Evolutionary conservation across 192 early-diverging fungal genomes (phyloP), one percentile per base, ranked within the genome.

Genomic region (Podila verticillata): DNA sequence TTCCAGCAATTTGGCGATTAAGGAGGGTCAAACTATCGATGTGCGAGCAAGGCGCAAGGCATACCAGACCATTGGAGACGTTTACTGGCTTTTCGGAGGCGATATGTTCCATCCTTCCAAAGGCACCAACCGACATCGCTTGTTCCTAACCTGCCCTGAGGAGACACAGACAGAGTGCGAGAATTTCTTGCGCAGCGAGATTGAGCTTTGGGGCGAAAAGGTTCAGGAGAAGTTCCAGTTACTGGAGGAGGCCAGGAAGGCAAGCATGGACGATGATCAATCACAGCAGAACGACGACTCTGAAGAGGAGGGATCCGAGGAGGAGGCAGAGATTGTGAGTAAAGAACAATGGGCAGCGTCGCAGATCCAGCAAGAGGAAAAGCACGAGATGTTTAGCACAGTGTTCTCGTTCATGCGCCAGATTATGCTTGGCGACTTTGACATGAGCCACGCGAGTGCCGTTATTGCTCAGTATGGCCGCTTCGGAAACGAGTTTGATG

Each of bases 11-110:
- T 28, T 80, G 20, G 61, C 70, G 12, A 56, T 32, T 7, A 68
- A 63, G 30, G 49, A 72, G 0, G 49, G 15, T 13, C 57, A 48
- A 8, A 57, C 56, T 32, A 54, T 69, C 29, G 70, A 73, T 48
- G 31, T 65, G n/a, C 22, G 70, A 48, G 64, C 77, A 30, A 66
- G 68, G n/a, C 69, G 63, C 20, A 72, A 82, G 78, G 77, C 86
- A 19, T 86, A 84, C 54, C 75, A 81, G 35, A 70, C 74, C 12
- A 36, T 87, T 47, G 83, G 85, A 2, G 86, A 87, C 57, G 66
- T 86, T 0, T 85, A 87, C 68, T 85, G 83, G 83, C 54, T 89
- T 0, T 87, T 89, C 73, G 81, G 83, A 8, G 82, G 82, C 17
- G 84, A 87, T 19, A 68, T 86, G 65, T 89, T 89, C 68, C 63